Base-by-base conservation (phyloP, 108 stramenopile species). In the Fistulifera pelliculosa region DNA sequence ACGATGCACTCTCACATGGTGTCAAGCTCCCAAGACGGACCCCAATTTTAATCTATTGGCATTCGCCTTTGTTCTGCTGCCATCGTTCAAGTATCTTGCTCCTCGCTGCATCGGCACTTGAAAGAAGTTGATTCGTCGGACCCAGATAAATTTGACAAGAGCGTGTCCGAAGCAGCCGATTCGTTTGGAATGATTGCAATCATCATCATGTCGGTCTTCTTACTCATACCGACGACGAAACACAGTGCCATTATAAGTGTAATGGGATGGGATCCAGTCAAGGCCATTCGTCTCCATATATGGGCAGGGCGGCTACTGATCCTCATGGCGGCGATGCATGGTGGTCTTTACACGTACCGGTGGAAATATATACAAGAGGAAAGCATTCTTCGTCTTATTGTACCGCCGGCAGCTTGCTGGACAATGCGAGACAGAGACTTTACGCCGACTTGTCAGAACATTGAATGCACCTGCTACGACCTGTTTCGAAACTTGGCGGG, bases 401-500 rank as follows among this genome's bases (percentile, higher is more conserved):
- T 66, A 5, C 74, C 74, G 25, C 70, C 70, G 31, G n/a, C 49
- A 12, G 45, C 28, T 10, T 80, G 79, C 41, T 80, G 73, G 73
- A 60, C 53, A 17, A 15, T 50, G 25, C 15, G 21, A 6, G 56
- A 70, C 15, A 23, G 27, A 7, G 62, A 62, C 27, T 70, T 67
- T 41, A 52, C 54, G 18, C 70, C 61, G 27, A 64, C 49, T 14
- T 76, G 75, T 45, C 45, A 60, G 13, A 51, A 71, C 18, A 47
- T 50, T 11, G 65, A 66, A 16, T 78, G 77, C 50, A 25, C 48
- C 13, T 81, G 79, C 47, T 71, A 74, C n/a, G 60, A 79, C 62
- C 65, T 63, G 35, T 71, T 74, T 45, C 68, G 65, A 26, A 73
- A 74, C 52, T 59, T 79, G 50, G 64, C 66, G 2, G 83, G 83